Conservation (phyloP, 257 asterid species). For the Apocynum venetum region DNA sequence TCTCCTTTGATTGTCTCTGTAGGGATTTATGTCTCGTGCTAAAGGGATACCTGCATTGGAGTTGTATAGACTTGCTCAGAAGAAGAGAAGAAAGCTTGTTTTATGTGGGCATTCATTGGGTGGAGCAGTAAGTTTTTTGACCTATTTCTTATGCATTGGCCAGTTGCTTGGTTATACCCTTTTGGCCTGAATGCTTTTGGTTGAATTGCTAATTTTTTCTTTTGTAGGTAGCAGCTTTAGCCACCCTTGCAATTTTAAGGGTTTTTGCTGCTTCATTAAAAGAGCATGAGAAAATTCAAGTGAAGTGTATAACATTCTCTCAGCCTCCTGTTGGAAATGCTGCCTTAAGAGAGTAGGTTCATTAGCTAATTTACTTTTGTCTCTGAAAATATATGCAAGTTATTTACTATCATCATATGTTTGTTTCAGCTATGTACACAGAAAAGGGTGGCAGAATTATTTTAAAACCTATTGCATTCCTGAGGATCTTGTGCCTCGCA, state of each 20-base stretch:
- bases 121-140: conserved; percentile 68
- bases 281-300: conserved; percentile 81
- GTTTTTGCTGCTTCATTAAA: conserved; percentile 73
- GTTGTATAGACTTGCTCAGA: conserved; percentile 93
- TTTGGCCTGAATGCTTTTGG: conserved; percentile 10
- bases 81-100: conserved; percentile 77
- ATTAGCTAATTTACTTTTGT: conserved; percentile 15
- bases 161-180: not conserved
- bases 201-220: conserved; percentile 15
- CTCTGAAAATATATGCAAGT: not conserved
- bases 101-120: conserved; percentile 97
- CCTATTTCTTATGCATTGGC: conserved; percentile 12
- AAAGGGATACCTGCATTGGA: conserved; percentile 98
- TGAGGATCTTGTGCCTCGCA: conserved; percentile 97
- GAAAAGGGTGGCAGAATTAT: conserved; percentile 85
- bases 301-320: conserved; percentile 94
- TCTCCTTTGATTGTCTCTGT: conserved; percentile 19
- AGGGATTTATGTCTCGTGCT: conserved; percentile 99
- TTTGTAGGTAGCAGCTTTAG: conserved; percentile 88
- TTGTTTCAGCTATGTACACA: conserved; percentile 74
- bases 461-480: conserved; percentile 98
- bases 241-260: conserved; percentile 93
- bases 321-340: conserved; percentile 99
- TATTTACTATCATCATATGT: conserved; percentile 14
- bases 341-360: conserved; percentile 83